Evolutionary conservation across 2,329 filamentous ascomycete genomes (phyloP).

Genomic region (Zasmidium cellare): DNA sequence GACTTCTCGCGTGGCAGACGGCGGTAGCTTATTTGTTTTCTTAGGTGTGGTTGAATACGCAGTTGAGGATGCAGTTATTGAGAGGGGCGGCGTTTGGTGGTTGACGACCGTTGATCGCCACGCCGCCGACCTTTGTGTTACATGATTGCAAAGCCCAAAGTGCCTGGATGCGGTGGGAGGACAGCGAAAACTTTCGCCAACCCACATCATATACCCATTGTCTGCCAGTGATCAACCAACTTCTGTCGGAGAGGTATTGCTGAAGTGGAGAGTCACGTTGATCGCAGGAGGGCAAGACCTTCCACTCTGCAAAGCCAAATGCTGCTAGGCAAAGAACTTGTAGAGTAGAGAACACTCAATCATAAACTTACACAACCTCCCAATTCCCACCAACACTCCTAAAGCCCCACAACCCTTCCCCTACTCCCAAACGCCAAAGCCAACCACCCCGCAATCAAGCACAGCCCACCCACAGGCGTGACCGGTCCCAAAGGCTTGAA

Average conservation of each 20-base stretch:
- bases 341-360: too few relatives aligned
- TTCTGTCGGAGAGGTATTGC: too few relatives aligned
- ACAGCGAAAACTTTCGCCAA: background rate
- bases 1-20: background rate
- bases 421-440: conserved; percentile 45
- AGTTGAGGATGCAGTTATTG: background rate
- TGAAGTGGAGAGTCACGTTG: too few relatives aligned
- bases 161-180: background rate
- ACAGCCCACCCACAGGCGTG: conserved; percentile 64
- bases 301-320: too few relatives aligned
- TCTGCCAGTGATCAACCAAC: too few relatives aligned
- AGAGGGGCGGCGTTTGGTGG: too few relatives aligned
- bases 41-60: conserved; percentile 5
- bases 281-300: too few relatives aligned
- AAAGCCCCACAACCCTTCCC: conserved; percentile 12
- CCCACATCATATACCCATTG: too few relatives aligned
- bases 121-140: too few relatives aligned
- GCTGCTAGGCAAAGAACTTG: too few relatives aligned
- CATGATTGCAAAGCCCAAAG: too few relatives aligned
- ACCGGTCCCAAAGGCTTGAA: conserved; percentile 64
- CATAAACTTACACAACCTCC: background rate
- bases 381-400: background rate
- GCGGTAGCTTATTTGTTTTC: conserved; percentile 3
- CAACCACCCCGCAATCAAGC: conserved; percentile 65
- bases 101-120: too few relatives aligned